Conservation (phyloP, 2,329 filamentous ascomycete species). For the Fusarium heterosporum region DNA sequence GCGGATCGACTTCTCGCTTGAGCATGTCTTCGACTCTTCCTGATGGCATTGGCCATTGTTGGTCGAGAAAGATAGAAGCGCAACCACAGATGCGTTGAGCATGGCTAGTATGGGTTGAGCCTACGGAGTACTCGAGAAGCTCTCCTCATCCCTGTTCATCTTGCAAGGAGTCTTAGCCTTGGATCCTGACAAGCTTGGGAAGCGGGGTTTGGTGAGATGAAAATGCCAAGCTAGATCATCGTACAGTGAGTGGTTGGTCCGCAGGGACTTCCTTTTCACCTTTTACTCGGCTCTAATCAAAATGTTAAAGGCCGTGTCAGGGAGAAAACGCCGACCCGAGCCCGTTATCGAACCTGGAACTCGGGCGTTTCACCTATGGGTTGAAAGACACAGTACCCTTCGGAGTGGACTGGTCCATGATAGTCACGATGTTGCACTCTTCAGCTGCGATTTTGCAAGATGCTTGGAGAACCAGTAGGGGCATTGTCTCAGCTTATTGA, state of each 20-base stretch:
- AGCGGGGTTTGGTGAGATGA: conserved; percentile 42
- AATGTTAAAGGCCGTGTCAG: conserved; percentile 31
- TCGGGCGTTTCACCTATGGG: conserved; percentile 14
- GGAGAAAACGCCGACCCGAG: conserved; percentile 23
- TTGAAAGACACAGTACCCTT: conserved; percentile 12
- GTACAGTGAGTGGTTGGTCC: conserved; percentile 33
- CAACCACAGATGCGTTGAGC: neutral
- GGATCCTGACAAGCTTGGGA: conserved; percentile 16
- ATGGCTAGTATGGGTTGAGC: neutral
- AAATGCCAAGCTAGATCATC: conserved; percentile 39
- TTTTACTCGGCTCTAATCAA: conserved; percentile 35
- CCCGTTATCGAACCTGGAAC: conserved; percentile 40
- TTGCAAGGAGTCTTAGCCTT: conserved; percentile 3
- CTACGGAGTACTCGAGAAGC: neutral
- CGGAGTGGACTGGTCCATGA: conserved; percentile 13
- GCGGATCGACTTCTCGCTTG: neutral
- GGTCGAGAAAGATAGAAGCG: neutral
- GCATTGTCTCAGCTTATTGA: conserved; percentile 25
- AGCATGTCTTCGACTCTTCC: neutral
- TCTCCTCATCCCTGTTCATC: conserved; percentile 5
- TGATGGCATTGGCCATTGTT: neutral
- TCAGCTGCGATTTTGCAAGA: conserved; percentile 19
- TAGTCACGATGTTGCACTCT: conserved; percentile 24
- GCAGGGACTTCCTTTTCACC: conserved; percentile 32
- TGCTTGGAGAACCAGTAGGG: conserved; percentile 12